Base-by-base conservation (phyloP, 768 basidiomycete genomes). In the Suillus subaureus region DNA sequence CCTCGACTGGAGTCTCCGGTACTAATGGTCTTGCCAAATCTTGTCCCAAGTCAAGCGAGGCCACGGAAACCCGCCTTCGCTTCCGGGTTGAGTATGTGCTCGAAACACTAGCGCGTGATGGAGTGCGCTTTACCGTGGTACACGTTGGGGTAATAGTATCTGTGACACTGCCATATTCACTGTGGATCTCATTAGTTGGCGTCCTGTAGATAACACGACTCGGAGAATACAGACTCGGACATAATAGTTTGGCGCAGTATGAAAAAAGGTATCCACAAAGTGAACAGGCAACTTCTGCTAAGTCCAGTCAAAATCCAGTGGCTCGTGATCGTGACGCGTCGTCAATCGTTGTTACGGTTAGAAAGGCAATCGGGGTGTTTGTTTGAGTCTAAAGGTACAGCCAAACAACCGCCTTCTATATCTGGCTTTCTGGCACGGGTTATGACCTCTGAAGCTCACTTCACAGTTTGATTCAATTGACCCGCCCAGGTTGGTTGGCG, bases 51-150 rank as follows among this genome's bases (percentile, higher is more conserved):
- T 84, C 81, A 28, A 76, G 74, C 21, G 78, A 79, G 9, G 79
- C 73, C 8, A 78, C 70, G 2, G 83, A 84, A 21, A 83, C 73
- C 21, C 83, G 74, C 68, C 82, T 73, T 42, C 81, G 72, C 67
- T 84, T 84, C 61, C 77, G 62, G 52, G 73, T 66, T 7, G 83
- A 83, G 33, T 79, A 81, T 45, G 78, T 72, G 63, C 78, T 80
- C 9, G 79, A 79, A 51, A 80, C 73, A 15, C 78, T 81, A 35
- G 76, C 71, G 64, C 75, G 74, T 35, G 80, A 79, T 9, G 77
- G 73, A 7, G 75, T 74, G 7, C 81, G 80, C 61, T 81, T 81
- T 73, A 75, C 71, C 72, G 69, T 67, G 66, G 74, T 37, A 64
- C 65, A 66, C 70, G 37, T 37, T 35, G 75, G 75, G 39, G 73